Evolutionary conservation across 2,329 filamentous ascomycete species (phyloP), one percentile per base, ranked within the genome.

Genomic region (Aspergillus brunneoviolaceus): DNA sequence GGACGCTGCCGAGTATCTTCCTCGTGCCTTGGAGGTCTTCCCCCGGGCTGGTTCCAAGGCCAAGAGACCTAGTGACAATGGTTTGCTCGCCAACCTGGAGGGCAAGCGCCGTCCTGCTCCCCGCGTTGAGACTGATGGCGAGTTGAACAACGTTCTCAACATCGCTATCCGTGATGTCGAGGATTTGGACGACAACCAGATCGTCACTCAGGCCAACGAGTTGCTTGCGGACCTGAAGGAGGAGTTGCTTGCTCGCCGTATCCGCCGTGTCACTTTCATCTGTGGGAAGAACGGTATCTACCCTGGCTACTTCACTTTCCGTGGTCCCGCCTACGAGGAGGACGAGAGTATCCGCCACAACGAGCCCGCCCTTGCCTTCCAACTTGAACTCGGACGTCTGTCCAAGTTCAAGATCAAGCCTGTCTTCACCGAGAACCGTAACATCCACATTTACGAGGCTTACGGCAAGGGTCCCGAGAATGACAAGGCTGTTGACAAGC

Each of bases 331-430:
- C 55, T 99, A 96, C 77, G 84, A 87, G 55, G 95, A 99, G 78
- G 95, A 99, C 72, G 87, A 91, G 76, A 96, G 90, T 77, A 98
- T 99, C 73, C 94, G 95, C 81, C 94, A 99, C 83, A 96, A 87
- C 66, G 95, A 99, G 80, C 95, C 95, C 54, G 94, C 95, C 58
- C 84, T 97, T 77, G 93, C 95, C 73, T 99, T 98, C 91, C 95
- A 99, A 83, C 90, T 98, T 76, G 95, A 99, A 80, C 88, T 99
- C 65, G 89, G 88, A 61, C 90, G 95, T 76, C 86, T 99, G 31
- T 90, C 90, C 72, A 98, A 97, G 82, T 99, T 99, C 86, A 89
- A 92, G 81, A 96, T 98, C 80, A 96, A 93, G 82, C 94, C 95
- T 2, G 92, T 99, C 55, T 99, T 99, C 81, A 98, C 95, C 0